Evolutionary conservation across 805 yeast species (phyloP), one percentile per base, ranked within the genome.

Genomic region (Vanderwaltozyma yarrowii): DNA sequence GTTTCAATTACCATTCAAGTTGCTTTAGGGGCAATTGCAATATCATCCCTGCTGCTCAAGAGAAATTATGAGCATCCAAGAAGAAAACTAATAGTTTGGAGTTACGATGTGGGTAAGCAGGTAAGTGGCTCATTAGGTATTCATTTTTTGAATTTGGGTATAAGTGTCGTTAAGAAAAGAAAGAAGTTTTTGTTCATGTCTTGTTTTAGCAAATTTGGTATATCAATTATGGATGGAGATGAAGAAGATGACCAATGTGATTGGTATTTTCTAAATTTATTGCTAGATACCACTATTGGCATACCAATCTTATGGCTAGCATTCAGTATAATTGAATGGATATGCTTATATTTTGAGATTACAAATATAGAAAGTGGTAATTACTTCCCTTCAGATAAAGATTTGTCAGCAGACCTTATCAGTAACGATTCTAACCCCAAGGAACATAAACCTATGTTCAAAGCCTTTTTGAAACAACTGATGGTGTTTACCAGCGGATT

Each of bases 271-370:
- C 65, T 92, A 38, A 89, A 84, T 51, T 72, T 89, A 28, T 69
- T 89, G 21, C 73, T 89, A 54, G 98, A 89, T 58, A 88, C 97
- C 30, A 89, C 98, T 0, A 70, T 88, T 6, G 98, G 98, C 0
- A 89, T 89, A 2, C 94, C 94, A 6, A 73, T 89, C 2, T 62
- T 82, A 19, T 82, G 84, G 76, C 58, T 59, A 6, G 60, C 66
- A 18, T 66, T 88, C 21, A 71, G 71, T 41, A 43, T 66, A 2
- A 65, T 78, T 1, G 80, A 78, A 54, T 61, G 58, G 13, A 38
- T 66, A 2, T 72, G 59, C 24, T 45, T 42, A 15, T 37, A 36
- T 28, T 50, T 55, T 10, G 42, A 52, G 3, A 44, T 65, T n/a
- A 40, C 61, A 29, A 73, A 72, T 35, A 62, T 71, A 13, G 69